A percentile compares a stretch with the other conserved stretches of the same genome.
Conservation (phyloP, 441 rosid genomes). For the Hura crepitans region DNA sequence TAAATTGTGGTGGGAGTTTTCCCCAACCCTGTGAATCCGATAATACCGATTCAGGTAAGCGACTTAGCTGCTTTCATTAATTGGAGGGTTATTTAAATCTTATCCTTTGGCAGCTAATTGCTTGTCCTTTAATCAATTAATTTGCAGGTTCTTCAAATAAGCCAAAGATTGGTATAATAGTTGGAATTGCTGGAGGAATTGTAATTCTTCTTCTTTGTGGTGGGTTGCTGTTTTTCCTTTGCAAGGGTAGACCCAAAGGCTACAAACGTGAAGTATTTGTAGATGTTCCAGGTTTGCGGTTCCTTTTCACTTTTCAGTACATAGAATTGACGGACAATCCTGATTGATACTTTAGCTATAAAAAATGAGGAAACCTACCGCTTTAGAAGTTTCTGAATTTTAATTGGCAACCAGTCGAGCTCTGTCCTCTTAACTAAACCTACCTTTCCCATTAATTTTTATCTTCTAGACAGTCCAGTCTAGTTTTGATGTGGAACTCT, state of each 20-base stretch:
- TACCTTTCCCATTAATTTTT: no score
- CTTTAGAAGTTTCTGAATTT: neutral
- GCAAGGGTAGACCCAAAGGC: slow-evolving; percentile 60
- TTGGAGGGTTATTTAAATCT: neutral
- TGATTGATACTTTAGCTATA: neutral
- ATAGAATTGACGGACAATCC: neutral
- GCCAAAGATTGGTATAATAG: slow-evolving; percentile 65
- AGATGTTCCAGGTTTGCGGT: slow-evolving; percentile 76
- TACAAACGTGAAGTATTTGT: slow-evolving; percentile 71
- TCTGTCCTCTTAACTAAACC: neutral
- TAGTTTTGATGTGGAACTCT: neutral
- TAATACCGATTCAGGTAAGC: slow-evolving; percentile 51
- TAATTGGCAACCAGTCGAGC: neutral
- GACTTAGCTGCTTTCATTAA: slow-evolving; percentile 10
- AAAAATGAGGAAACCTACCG: neutral
- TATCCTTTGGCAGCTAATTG: slow-evolving; percentile 11
- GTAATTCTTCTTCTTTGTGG: slow-evolving; percentile 50
- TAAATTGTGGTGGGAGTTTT: slow-evolving; percentile 53
- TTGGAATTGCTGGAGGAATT: slow-evolving; percentile 70
- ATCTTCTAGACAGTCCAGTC: no score
- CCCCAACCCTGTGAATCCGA: slow-evolving; percentile 53
- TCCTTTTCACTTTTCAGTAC: slow-evolving; percentile 17
- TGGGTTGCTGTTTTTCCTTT: slow-evolving; percentile 50
- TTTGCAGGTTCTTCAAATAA: slow-evolving; percentile 58
- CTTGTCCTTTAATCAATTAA: slow-evolving; percentile 21